Base-by-base conservation (phyloP, 1,284 basidiomycete species). In the Rhodofomes roseus region DNA sequence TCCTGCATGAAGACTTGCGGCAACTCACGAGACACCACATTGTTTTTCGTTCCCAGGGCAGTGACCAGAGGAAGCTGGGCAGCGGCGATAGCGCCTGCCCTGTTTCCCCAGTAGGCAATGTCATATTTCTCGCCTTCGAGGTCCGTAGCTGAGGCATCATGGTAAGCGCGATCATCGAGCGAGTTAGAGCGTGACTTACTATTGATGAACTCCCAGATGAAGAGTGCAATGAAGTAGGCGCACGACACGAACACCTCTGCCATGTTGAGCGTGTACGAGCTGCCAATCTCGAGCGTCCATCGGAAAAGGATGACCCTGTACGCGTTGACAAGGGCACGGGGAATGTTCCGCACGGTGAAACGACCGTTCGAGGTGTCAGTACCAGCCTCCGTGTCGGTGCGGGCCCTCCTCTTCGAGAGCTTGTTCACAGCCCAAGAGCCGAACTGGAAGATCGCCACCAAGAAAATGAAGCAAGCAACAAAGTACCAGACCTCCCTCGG, bases 11-110 rank as follows among this genome's bases (percentile, higher is more conserved):
- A 22, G 54, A 22, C 41, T 18, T 27, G 25, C 27, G 27, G 16
- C 25, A 29, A 74, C 83, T 58, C 58, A 85, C 84, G 75, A 5
- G 84, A 81, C 7, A 90, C 73, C 22, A 83, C 57, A 57, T 88
- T 89, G 68, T 90, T 87, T 69, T 84, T 85, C 54, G 82, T 84
- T 0, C 84, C 86, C 14, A 90, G 78, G 2, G 77, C 84, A 0
- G 82, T 79, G 63, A 89, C 77, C n/a, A 90, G 72, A 0, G 86
- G 83, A 1, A 87, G 67, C 66, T 90, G 87, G 20, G 77, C 76
- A 1, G 79, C 73, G 0, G 80, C 84, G 18, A 87, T 73, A 41
- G 73, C 68, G 0, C 76, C 83, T 1, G 82, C 79, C 37, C 82
- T 76, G 60, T 81, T 79, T 9, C 76, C 74, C 74, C 78, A 85